Evolutionary conservation across 257 asterid genomes (phyloP), one percentile per base, ranked within the genome.

Genomic region (Dorcoceras hygrometricum): DNA sequence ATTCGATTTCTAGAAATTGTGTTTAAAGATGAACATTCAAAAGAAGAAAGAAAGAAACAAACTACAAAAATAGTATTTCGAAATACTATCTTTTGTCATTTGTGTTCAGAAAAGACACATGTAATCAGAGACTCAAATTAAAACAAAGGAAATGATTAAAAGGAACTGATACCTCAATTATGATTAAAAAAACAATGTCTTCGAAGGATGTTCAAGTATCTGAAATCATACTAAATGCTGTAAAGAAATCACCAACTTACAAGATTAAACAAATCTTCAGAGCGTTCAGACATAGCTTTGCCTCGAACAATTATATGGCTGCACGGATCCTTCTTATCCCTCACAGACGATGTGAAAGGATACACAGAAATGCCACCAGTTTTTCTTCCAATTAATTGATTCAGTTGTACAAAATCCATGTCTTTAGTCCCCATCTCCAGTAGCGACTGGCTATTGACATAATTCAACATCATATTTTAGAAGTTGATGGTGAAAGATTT

Each of bases 381-480:
- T 87, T 94, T 94, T 75, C 97, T 84, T 75, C 99, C 99, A 70
- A 94, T 88, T 76, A 90, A 80, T 79, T 85, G 99, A 73, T 88
- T 94, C 81, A 94, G 75, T 73, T 90, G 95, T 58, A 94, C 99
- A 73, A 94, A 94, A 63, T 94, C 93, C 86, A 90, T 58, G 77
- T 94, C 96, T 74, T 90, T 85, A 23, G 99, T 90, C 34, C 99
- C 99, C 99, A 94, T 94, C 87, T 94, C 99, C 83, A 80, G 90
- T 75, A 94, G 79, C 19, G 99, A 88, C 76, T 90, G 99, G 79
- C 99, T 94, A 87, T 84, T 76, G 57, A 78, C 66, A 74, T 65
- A 77, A 51, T 59, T 36, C 36, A 24, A 67, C 29, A 59, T 50
- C 69, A 73, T 64, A 64, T 76, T 71, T 57, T 31, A 50, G 19